A percentile compares a stretch with the other conserved stretches of the same genome.
Conservation (phyloP, 1,139 yeast genomes). For the Cylindricascospora bacillispora region DNA sequence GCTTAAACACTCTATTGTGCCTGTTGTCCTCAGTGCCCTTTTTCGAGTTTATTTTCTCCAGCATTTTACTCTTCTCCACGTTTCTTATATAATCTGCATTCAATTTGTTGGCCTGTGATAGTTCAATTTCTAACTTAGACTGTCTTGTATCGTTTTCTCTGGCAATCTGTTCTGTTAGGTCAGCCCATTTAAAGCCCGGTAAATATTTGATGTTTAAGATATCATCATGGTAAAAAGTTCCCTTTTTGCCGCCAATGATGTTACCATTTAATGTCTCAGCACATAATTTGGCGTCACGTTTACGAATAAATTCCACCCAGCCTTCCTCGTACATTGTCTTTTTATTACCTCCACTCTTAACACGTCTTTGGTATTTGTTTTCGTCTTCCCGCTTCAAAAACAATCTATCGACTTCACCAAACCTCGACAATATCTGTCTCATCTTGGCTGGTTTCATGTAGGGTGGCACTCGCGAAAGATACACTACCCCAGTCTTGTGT, state of each 20-base stretch:
- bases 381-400: conserved; percentile 82
- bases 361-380: conserved; percentile 48
- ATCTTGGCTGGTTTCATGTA: conserved; percentile 92
- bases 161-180: conserved; percentile 86
- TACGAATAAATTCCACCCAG: conserved; percentile 86
- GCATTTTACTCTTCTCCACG: conserved; percentile 78
- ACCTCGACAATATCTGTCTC: conserved; percentile 64
- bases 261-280: conserved; percentile 81
- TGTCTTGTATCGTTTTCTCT: conserved; percentile 83
- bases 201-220: conserved; percentile 80
- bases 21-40: conserved; percentile 27
- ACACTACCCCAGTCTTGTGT: conserved; percentile 77
- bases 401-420: conserved; percentile 77
- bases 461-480: conserved; percentile 84
- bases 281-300: conserved; percentile 79
- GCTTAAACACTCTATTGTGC: conserved; percentile 39
- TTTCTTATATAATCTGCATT: conserved; percentile 74
- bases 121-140: conserved; percentile 73
- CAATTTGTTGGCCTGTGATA: conserved; percentile 77
- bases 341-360: conserved; percentile 88
- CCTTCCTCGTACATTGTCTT: conserved; percentile 85
- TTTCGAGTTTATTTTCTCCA: conserved; percentile 41
- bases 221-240: conserved; percentile 89
- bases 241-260: conserved; percentile 82
- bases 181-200: conserved; percentile 90